Conservation (phyloP, 768 basidiomycete genomes). For the Phylloporus sp. region DNA sequence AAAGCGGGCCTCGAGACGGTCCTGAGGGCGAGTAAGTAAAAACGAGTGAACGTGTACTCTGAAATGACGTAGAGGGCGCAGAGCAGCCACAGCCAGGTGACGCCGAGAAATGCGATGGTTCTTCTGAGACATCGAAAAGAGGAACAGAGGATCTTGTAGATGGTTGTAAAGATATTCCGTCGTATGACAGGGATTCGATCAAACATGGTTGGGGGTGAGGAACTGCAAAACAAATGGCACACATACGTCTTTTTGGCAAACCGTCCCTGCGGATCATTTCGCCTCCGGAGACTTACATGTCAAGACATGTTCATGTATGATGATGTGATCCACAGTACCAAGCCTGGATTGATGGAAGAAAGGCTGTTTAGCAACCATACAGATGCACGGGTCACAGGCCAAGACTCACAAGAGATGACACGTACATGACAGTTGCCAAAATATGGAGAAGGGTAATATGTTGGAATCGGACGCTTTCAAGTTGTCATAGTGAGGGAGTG, state of each 20-base stretch:
- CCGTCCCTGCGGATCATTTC: neutral
- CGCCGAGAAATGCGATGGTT: neutral
- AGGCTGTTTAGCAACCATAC: no score
- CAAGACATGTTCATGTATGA: no score
- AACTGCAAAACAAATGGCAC: neutral
- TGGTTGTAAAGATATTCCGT: neutral
- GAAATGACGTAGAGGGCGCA: conserved; percentile 5
- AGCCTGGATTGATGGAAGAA: no score
- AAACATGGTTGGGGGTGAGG: conserved; percentile 5
- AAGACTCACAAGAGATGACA: no score
- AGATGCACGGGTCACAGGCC: no score
- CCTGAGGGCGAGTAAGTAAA: conserved; percentile 3
- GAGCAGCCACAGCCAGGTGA: neutral
- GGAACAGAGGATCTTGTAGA: neutral
- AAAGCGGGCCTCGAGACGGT: conserved; percentile 17
- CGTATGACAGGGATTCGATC: neutral
- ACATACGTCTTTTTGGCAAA: neutral
- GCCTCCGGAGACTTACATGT: no score
- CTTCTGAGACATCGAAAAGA: conserved; percentile 1
- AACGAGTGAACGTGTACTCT: conserved; percentile 5
- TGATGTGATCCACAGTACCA: no score
- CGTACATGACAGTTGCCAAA: no score
- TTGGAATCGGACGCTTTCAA: no score
- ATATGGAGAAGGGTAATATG: no score
- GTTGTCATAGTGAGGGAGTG: no score